Evolutionary conservation across 1,284 basidiomycete species (phyloP), one percentile per base, ranked within the genome.

Genomic region (Wolfiporia cocos): DNA sequence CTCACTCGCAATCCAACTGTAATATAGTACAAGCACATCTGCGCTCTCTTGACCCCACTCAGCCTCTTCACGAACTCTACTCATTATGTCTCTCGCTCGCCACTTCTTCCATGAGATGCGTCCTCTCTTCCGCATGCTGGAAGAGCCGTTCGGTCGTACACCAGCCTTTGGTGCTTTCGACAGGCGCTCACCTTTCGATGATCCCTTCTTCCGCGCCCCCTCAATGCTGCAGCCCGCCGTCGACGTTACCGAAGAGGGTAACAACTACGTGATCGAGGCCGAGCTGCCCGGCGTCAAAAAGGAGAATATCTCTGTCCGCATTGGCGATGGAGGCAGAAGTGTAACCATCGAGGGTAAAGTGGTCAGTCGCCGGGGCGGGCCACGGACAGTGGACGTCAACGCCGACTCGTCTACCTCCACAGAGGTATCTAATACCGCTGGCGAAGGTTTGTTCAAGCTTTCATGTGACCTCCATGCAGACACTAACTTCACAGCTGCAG

Each of bases 261-360:
- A 77, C 58, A 68, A 71, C 34, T 87, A 82, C 52, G 51, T 86
- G 37, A 65, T 89, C 33, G 80, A 86, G 55, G 85, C 85, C 1
- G 86, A 89, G 55, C 57, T 89, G 33, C 86, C 86, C 6, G 86
- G 86, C 1, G 78, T 88, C 17, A 81, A 78, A 63, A 87, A 81
- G 66, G 86, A 88, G 54, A 77, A 87, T 52, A 56, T 89, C 9
- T 74, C 84, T 45, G 73, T 89, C 37, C 71, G 75, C 14, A 69
- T 88, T 47, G 81, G 81, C 6, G 78, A 87, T 44, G 73, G 71
- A 21, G 85, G 84, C 3, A 70, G 75, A 44, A 84, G 76, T 49
- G 58, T 88, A 46, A 85, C 78, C 4, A 86, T 89, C 44, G 74
- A 85, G 57, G 86, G 86, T 3, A 78, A 70, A 53, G 63, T 74